phyloP scores from a whole-genome alignment of 2,329 filamentous ascomycete species.

The Claviceps citrina region DNA sequence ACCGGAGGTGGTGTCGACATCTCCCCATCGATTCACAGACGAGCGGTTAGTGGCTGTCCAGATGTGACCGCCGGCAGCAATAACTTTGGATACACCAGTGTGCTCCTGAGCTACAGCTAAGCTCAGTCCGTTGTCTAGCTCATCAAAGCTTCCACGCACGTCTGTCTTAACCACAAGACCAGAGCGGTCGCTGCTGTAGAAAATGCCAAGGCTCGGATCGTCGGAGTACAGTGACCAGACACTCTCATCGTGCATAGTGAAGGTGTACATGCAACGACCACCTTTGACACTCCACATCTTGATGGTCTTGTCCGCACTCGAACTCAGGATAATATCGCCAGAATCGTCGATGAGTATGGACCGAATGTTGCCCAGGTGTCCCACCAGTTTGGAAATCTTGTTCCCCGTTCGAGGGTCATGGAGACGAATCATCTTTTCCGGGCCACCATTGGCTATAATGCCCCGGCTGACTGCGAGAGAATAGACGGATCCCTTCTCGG shows the following conservation, averaged over 20 bases:
- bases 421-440: slow-evolving; percentile 80
- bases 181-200: slow-evolving; percentile 88
- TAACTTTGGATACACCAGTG: slow-evolving; percentile 56
- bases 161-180: slow-evolving; percentile 95
- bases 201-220: slow-evolving; percentile 69
- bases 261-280: slow-evolving; percentile 89
- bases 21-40: slow-evolving; percentile 81
- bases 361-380: slow-evolving; percentile 87
- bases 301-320: slow-evolving; percentile 89
- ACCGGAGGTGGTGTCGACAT: slow-evolving; percentile 64
- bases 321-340: slow-evolving; percentile 83
- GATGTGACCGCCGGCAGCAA: slow-evolving; percentile 58
- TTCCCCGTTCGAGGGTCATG: slow-evolving; percentile 86
- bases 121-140: slow-evolving; percentile 73
- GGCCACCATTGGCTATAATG: slow-evolving; percentile 80
- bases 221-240: slow-evolving; percentile 93
- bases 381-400: slow-evolving; percentile 88
- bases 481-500: slow-evolving; percentile 90
- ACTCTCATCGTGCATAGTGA: slow-evolving; percentile 98
- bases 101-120: slow-evolving; percentile 88
- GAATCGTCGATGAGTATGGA: slow-evolving; percentile 79
- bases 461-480: slow-evolving; percentile 66
- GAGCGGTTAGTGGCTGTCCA: slow-evolving; percentile 87
- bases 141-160: slow-evolving; percentile 49
- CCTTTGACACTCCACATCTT: slow-evolving; percentile 96